Conservation (phyloP, 2,329 filamentous ascomycete species). For the Ascocoryne sarcoides region DNA sequence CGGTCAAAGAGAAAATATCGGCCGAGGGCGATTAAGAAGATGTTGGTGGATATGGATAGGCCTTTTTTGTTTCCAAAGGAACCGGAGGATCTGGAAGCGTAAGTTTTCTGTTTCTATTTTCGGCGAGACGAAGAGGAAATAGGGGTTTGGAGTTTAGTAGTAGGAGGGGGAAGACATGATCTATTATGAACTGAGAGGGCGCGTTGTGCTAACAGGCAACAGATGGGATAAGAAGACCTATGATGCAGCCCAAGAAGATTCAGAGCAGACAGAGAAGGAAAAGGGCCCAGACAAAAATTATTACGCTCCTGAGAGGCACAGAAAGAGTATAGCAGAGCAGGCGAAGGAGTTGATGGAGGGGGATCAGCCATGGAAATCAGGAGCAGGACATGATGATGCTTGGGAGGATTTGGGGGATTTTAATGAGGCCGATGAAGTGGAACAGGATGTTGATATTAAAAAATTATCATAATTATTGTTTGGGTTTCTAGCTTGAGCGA, state of each 20-base stretch:
- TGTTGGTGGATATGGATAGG: conserved; percentile 83
- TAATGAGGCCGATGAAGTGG: conserved; percentile 25
- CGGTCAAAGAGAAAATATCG: conserved; percentile 42
- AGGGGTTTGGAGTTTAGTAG: background rate
- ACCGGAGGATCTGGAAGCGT: conserved; percentile 53
- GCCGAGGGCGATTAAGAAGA: conserved; percentile 71
- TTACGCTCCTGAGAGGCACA: conserved; percentile 28
- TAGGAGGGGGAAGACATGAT: conserved; percentile 23
- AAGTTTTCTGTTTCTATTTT: conserved; percentile 26
- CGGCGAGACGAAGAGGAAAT: background rate
- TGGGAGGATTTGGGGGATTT: conserved; percentile 37
- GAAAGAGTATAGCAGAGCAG: conserved; percentile 44
- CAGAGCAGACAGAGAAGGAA: conserved; percentile 31
- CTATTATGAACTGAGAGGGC: too few species aligned
- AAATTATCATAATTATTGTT: background rate
- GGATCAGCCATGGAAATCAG: conserved; percentile 33
- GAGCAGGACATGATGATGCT: conserved; percentile 29
- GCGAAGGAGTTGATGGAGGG: conserved; percentile 55
- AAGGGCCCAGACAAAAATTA: conserved; percentile 22
- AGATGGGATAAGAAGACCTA: conserved; percentile 57
- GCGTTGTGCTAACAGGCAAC: too few species aligned
- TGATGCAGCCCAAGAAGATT: conserved; percentile 41
- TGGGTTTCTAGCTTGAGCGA: conserved; percentile 2
- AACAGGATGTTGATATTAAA: conserved; percentile 21
- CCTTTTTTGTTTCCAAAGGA: conserved; percentile 81